Base-by-base conservation (phyloP, 2,329 filamentous ascomycete species). In the Claviceps purpurea region DNA sequence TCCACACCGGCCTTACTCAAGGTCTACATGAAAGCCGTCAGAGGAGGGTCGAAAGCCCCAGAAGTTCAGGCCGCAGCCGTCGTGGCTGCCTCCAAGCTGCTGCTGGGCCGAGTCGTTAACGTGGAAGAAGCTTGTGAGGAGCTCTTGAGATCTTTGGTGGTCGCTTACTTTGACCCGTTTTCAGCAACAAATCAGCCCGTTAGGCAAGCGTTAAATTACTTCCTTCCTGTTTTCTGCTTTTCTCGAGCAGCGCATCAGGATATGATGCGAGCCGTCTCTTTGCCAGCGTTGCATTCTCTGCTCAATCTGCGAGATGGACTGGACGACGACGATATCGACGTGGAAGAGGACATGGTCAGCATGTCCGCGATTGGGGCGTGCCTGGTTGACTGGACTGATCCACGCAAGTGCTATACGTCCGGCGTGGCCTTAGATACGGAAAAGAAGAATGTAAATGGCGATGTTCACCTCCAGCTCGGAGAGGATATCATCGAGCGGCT, bases 341-440 rank as follows among this genome's bases (percentile, higher is more conserved):
- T 86, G 11, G 79, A 79, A 40, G 85, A 86, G 53, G 84, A 82
- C 57, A 89, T 94, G 81, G 86, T 91, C 8, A 82, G 84, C 59
- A 77, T 94, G 57, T 77, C 80, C 44, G 79, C 83, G 3, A 87
- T 95, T 53, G 89, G 87, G 1, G 82, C 87, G 3, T 91, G 89
- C 61, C 71, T 97, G 7, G 81, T 90, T 0, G 91, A 97, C 65
- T 97, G 91, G 93, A 97, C 91, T 0, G 91, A 97, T 65, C 89
- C 90, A 40, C 76, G 91, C 49, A 90, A 94, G 66, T 87, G 71
- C 70, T 86, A 70, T 68, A 76, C 65, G 52, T 75, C 71, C 57
- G 72, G 68, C 4, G 59, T 69, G 1, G 61, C 75, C 1, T 69
- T 71, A 54, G 79, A 85, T 48, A 73, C 72, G 1, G 75, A 78